Conservation (phyloP, 176 grass and related monocot genomes). For the Aegilops tauschii region DNA sequence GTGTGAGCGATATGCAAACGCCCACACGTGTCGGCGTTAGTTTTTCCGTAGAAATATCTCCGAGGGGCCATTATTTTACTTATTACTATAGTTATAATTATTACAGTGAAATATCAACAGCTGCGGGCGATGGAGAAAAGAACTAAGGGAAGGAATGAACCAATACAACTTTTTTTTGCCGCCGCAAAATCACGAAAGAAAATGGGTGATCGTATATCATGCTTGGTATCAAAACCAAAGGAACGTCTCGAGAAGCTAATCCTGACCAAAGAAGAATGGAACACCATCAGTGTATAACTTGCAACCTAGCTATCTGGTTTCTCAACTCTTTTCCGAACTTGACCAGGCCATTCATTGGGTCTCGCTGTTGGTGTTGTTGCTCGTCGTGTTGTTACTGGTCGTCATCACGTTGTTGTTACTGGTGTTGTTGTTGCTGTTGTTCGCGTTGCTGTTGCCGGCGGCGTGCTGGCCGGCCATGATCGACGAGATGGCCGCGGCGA, state of each 20-base stretch:
- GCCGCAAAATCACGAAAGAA: constrained; percentile 9
- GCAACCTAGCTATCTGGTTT: constrained; percentile 4
- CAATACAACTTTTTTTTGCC: constrained; percentile 36
- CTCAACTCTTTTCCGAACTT: background rate
- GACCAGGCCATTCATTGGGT: constrained; percentile 6
- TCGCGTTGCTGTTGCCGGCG: constrained; percentile 14
- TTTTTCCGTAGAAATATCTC: background rate
- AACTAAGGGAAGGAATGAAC: constrained; percentile 35
- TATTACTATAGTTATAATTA: constrained; percentile 17
- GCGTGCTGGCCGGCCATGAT: constrained; percentile 59
- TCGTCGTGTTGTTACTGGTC: constrained; percentile 40
- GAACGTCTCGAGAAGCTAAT: constrained; percentile 13
- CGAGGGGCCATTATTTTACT: constrained; percentile 4
- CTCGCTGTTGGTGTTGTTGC: constrained; percentile 52
- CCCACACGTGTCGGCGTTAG: no score
- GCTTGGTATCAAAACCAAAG: constrained; percentile 9
- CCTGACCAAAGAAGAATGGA: constrained; percentile 17
- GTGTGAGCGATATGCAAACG: no score
- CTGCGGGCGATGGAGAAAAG: constrained; percentile 1
- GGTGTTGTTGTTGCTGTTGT: constrained; percentile 31
- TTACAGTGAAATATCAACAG: constrained; percentile 41
- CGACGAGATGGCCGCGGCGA: constrained; percentile 82
- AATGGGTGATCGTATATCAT: constrained; percentile 20
- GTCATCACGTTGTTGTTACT: constrained; percentile 25
- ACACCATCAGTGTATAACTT: background rate